Percentiles rank a stretch among this genome's conserved stretches.
phyloP scores from a whole-genome alignment of 495 filamentous ascomycete genomes.

The Hypoxylon cercidicola region DNA sequence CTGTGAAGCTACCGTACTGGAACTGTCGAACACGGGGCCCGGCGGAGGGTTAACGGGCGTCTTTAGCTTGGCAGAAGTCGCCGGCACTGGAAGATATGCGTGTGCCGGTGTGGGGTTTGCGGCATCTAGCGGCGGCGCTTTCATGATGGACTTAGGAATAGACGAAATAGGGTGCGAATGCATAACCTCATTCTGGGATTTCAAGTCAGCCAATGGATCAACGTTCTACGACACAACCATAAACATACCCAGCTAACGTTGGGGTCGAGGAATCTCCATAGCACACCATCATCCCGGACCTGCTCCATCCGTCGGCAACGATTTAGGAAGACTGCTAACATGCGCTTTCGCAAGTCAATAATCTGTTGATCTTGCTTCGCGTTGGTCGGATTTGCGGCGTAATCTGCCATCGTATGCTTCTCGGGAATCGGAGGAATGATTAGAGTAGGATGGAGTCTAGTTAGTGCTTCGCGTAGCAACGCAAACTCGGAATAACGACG shows the following conservation, averaged over 20 bases:
- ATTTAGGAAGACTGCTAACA: conserved; percentile 95
- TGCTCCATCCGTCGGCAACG: conserved; percentile 93
- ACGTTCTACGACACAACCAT: background rate
- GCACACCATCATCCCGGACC: conserved; percentile 91
- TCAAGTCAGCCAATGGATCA: conserved; percentile 45
- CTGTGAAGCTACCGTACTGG: conserved; percentile 68
- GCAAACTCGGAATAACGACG: conserved; percentile 96
- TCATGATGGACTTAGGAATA: conserved; percentile 91
- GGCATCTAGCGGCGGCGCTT: conserved; percentile 91
- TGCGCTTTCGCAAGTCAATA: conserved; percentile 94
- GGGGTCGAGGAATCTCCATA: conserved; percentile 96
- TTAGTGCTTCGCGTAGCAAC: conserved; percentile 87
- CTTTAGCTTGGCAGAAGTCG: conserved; percentile 85
- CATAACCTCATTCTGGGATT: conserved; percentile 84
- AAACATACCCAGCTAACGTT: conserved; percentile 94
- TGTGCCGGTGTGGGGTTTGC: conserved; percentile 92
- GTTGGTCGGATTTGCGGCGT: conserved; percentile 96
- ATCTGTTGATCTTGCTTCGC: conserved; percentile 97
- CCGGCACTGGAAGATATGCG: conserved; percentile 85
- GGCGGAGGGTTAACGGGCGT: conserved; percentile 58
- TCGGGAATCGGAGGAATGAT: conserved; percentile 97
- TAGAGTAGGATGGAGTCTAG: conserved; percentile 90
- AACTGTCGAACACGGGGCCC: conserved; percentile 47
- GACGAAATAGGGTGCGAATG: conserved; percentile 88
- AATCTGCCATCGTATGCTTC: conserved; percentile 98